Evolutionary conservation across 2,329 filamentous ascomycete genomes (phyloP).

Genomic region (Aspergillus ochraceus): DNA sequence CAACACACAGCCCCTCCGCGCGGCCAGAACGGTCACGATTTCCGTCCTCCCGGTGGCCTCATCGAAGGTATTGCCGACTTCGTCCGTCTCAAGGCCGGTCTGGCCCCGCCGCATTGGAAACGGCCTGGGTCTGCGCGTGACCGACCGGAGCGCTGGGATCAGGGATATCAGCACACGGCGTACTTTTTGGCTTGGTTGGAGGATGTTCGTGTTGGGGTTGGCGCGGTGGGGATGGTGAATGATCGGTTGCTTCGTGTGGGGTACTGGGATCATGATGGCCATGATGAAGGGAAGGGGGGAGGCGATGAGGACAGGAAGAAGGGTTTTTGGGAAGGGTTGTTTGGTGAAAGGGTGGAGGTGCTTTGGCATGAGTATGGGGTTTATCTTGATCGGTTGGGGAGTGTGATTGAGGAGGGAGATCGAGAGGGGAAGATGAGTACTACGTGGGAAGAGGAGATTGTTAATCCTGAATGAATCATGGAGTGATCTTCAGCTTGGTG

Average conservation of each 20-base stretch:
- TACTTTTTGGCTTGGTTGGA: slow-evolving; percentile 91
- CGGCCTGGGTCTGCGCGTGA: slow-evolving; percentile 47
- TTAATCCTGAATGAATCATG: slow-evolving; percentile 18
- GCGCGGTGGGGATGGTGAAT: slow-evolving; percentile 63
- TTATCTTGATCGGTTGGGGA: slow-evolving; percentile 42
- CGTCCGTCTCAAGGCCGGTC: slow-evolving; percentile 72
- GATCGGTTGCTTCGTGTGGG: slow-evolving; percentile 38
- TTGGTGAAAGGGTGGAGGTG: slow-evolving; percentile 64
- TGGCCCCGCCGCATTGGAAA: slow-evolving; percentile 84
- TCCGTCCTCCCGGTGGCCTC: slow-evolving; percentile 65
- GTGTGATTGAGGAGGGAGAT: slow-evolving; percentile 6
- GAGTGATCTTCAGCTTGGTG: background rate
- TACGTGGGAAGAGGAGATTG: slow-evolving; percentile 28
- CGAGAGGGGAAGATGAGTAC: slow-evolving; percentile 13
- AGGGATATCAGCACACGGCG: slow-evolving; percentile 84
- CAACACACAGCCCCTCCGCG: slow-evolving; percentile 67
- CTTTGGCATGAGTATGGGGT: slow-evolving; percentile 74
- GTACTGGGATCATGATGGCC: slow-evolving; percentile 31
- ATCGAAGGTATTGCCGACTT: slow-evolving; percentile 93
- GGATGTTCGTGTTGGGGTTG: slow-evolving; percentile 62
- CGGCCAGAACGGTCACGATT: slow-evolving; percentile 39
- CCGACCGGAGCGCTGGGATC: slow-evolving; percentile 70
- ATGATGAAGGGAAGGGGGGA: background rate
- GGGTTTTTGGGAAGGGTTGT: slow-evolving; percentile 49
- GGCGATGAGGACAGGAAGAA: background rate